phyloP scores from a whole-genome alignment of 2,329 filamentous ascomycete species.

The Aspergillus fumigatus region DNA sequence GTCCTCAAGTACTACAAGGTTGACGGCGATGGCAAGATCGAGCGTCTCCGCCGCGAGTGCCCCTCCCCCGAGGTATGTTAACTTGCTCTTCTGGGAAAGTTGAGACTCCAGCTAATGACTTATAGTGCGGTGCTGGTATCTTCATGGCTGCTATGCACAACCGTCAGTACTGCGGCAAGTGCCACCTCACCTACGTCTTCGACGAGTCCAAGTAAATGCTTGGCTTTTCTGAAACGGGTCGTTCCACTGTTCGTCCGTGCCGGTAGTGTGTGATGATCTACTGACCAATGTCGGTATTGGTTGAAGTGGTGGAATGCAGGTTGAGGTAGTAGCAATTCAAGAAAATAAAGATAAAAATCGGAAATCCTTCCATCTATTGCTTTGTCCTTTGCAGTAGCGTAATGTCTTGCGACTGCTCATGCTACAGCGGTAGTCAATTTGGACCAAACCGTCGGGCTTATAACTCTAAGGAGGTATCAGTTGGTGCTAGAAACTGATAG shows the following conservation, averaged over 20 bases:
- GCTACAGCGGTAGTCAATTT: background rate
- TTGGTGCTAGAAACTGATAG: background rate
- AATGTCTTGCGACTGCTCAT: background rate
- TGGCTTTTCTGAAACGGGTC: constrained; percentile 11
- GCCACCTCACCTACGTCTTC: constrained; percentile 68
- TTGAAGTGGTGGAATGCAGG: constrained; percentile 8
- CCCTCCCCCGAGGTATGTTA: constrained; percentile 76
- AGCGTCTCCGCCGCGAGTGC: constrained; percentile 98
- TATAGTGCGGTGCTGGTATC: constrained; percentile 95
- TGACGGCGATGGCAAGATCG: constrained; percentile 98
- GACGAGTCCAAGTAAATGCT: constrained; percentile 56
- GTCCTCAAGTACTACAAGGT: constrained; percentile 99
- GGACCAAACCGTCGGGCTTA: background rate
- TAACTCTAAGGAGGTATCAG: background rate
- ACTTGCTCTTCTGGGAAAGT: constrained; percentile 22
- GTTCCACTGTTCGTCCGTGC: constrained; percentile 9
- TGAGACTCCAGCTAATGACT: constrained; percentile 29
- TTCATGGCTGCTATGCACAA: constrained; percentile 99
- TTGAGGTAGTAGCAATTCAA: constrained; percentile 6
- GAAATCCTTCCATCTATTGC: background rate
- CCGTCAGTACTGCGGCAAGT: constrained; percentile 88
- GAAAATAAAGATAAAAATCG: background rate
- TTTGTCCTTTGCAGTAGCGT: background rate
- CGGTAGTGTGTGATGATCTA: constrained; percentile 9
- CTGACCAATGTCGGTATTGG: constrained; percentile 10